Base-by-base conservation (phyloP, 805 yeast genomes). In the Monosporozyma aerobia region DNA sequence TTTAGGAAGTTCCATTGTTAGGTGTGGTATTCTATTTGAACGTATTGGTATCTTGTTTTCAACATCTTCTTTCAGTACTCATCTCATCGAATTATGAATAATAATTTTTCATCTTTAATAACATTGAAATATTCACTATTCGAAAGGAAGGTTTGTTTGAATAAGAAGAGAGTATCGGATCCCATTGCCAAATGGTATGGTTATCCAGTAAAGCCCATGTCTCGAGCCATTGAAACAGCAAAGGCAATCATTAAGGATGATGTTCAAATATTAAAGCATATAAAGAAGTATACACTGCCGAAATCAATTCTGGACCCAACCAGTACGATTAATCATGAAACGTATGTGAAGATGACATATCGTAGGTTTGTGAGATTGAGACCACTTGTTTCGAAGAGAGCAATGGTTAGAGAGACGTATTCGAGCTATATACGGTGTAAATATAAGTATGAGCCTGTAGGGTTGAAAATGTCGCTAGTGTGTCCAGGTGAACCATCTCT, bases 341-440 rank as follows among this genome's bases (percentile, higher is more conserved):
- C 25, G n/a, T 29, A 54, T 6, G 22, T 53, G 5, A 53, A 45
- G 37, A 47, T 56, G 14, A 48, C 51, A 10, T 67, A 67, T 49
- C 56, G 69, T 40, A 52, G 70, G 37, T 56, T 67, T 51, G 32
- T 63, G 19, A 54, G 71, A 40, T 52, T 68, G 29, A 55, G 49
- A 25, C 64, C 64, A 3, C 61, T 66, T 25, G 41, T 68, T 3
- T 65, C 69, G 1, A 56, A 55, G 19, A 56, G 63, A n/a, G 51
- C 47, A 19, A 61, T 60, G 64, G 59, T 67, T 0, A 55, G 53
- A 52, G 51, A 55, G 4, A 62, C 66, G 0, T 68, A 65, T 50
- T 55, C 53, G 2, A 59, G 59, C 1, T 68, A 68, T 48, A 45
- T 68, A 8, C 53, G 62, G 22, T 61, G 62, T 45, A 68, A 67